These are phyloP conservation scores for Isochrysis galbana DNA, from an alignment of 78 protist genomes.

Conservation along the genomic window DNA sequence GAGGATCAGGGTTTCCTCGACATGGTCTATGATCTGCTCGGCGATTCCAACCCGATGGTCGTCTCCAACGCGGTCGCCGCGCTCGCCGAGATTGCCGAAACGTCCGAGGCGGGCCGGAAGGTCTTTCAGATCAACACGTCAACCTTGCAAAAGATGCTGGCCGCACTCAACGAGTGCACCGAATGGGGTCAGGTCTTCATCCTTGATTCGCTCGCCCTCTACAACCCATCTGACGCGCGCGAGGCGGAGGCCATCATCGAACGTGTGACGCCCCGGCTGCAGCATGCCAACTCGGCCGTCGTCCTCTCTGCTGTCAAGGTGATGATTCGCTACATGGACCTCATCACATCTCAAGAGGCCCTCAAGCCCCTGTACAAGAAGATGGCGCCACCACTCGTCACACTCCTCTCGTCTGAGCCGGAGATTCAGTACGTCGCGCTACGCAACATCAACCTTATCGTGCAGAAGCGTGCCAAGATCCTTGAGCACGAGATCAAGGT, in stretches of 20 bases:
- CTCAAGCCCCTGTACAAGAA: constrained; percentile 42
- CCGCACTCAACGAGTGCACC: constrained; percentile 86
- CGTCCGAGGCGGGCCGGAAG: constrained; percentile 16
- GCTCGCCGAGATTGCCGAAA: constrained; percentile 87
- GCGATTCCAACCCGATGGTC: constrained; percentile 97
- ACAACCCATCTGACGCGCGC: constrained; percentile 46
- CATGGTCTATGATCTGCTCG: constrained; percentile 79
- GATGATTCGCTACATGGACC: constrained; percentile 69
- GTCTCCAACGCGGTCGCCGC: constrained; percentile 97
- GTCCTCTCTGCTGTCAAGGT: constrained; percentile 91
- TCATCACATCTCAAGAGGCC: constrained; percentile 39
- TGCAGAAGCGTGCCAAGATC: constrained; percentile 88
- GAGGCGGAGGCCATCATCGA: constrained; percentile 91
- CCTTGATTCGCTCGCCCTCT: constrained; percentile 88
- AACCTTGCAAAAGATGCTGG: constrained; percentile 80
- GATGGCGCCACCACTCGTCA: constrained; percentile 65
- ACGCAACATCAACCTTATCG: constrained; percentile 92
- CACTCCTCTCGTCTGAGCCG: constrained; percentile 85
- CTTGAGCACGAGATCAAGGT: constrained; percentile 79
- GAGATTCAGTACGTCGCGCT: constrained; percentile 98
- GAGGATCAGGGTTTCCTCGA: constrained; percentile 93
- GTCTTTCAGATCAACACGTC: constrained; percentile 60
- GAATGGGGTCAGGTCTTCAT: constrained; percentile 89
- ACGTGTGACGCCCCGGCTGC: constrained; percentile 95
- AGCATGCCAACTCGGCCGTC: constrained; percentile 97